Conservation (phyloP, 306 rosid genomes). For the Castanospermum australe region DNA sequence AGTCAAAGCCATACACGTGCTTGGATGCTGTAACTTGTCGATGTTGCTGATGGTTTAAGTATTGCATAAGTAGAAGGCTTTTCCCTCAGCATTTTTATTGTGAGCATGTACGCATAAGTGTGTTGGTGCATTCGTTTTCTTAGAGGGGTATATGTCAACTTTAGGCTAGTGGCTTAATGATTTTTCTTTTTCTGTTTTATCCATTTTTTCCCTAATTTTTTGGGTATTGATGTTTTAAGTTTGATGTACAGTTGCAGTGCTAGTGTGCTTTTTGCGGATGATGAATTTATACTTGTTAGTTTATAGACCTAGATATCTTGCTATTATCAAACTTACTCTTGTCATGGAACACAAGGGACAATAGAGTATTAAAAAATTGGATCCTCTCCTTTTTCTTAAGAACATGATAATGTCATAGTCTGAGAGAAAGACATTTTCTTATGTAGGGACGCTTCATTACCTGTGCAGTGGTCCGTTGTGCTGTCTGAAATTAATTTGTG, state of each 20-base stretch:
- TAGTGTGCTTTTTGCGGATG: conserved; percentile 26
- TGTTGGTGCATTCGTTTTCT: conserved; percentile 21
- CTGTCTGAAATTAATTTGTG: no score
- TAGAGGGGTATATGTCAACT: conserved; percentile 25
- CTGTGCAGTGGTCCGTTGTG: no score
- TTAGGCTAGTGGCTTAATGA: conserved; percentile 15
- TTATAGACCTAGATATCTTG: conserved; percentile 4
- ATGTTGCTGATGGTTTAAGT: conserved; percentile 60
- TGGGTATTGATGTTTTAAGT: conserved; percentile 28
- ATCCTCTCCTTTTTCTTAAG: no score
- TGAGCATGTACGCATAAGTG: conserved; percentile 11
- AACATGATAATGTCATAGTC: no score
- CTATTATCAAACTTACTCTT: conserved; percentile 5
- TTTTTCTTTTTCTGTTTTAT: conserved; percentile 15
- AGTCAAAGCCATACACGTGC: conserved; percentile 72
- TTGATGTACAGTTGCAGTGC: conserved; percentile 35
- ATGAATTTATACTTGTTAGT: background rate
- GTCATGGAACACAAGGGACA: background rate
- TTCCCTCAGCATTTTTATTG: background rate
- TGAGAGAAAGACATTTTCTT: no score
- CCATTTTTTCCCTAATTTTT: conserved; percentile 38
- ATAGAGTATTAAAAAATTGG: no score
- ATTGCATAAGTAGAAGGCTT: conserved; percentile 17
- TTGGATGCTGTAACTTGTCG: conserved; percentile 63
- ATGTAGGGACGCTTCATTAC: no score